Base-by-base conservation (phyloP, 2,329 filamentous ascomycete genomes). In the Amphichorda felina region DNA sequence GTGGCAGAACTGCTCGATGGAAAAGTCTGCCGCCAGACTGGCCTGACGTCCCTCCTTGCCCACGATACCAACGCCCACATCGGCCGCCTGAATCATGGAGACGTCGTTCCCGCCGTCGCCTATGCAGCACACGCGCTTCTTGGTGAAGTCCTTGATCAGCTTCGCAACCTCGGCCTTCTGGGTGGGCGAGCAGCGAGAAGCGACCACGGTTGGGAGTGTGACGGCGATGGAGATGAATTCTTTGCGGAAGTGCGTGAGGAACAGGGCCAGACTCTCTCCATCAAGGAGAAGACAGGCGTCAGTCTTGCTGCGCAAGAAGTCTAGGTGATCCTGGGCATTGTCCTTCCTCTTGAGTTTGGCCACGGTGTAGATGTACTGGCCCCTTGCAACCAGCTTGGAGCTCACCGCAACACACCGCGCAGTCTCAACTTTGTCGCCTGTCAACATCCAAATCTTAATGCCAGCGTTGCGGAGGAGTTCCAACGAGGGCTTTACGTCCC, bases 391-490 rank as follows among this genome's bases (percentile, higher is more conserved):
- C 6, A 98, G 72, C 56, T 95, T 95, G 21, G 89, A 88, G 50
- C 83, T 93, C 30, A 98, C 82, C 2, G 91, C 93, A 10, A 98
- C 89, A 57, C 91, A 98, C 25, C 91, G 79, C 13, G 91, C 91
- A 11, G 91, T 98, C 60, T 98, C 91, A 3, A 98, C 85, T 60
- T 98, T 98, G 67, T 98, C 91, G 32, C 91, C 91, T 0, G 91
- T 98, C 54, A 98, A 68, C 91, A 98, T 98, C 91, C 91, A 98
- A 34, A 98, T 96, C 58, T 96, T 96, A 61, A 98, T 91, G 18
- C 91, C 91, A 0, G 91, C 91, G 49, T 98, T 98, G 45, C 91
- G 84, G 35, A 98, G 72, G 5, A 98, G 74, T 57, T 98, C 93
- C 5, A 98, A 69, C 0, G 87, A 94, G 2, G 89, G 83, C 56